Conservation (phyloP, 202 grass and related monocot species). For the Saccharum hybrid region DNA sequence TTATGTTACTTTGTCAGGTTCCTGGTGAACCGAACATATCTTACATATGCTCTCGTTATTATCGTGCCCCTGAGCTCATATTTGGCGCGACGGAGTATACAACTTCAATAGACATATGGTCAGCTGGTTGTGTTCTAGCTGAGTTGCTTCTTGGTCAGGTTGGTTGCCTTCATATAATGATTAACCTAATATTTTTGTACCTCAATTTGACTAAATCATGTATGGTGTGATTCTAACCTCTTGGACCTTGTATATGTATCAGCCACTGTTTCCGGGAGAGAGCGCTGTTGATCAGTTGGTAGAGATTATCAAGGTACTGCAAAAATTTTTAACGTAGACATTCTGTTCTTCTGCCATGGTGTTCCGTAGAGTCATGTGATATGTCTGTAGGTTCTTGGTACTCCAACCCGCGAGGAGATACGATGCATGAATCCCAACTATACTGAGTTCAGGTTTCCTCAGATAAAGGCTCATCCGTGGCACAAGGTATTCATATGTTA, state of each 20-base stretch:
- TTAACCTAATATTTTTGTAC: neutral
- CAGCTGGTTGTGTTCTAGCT: slow-evolving; percentile 89
- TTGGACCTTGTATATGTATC: slow-evolving; percentile 36
- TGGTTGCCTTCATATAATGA: slow-evolving; percentile 33
- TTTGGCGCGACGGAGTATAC: slow-evolving; percentile 94
- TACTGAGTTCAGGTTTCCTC: slow-evolving; percentile 88
- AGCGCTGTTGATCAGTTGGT: slow-evolving; percentile 89
- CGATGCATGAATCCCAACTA: slow-evolving; percentile 95
- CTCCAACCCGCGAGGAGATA: slow-evolving; percentile 92
- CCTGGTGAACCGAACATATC: slow-evolving; percentile 93
- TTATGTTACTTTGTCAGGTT: slow-evolving; percentile 46
- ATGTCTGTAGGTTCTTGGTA: slow-evolving; percentile 76
- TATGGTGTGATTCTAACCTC: slow-evolving; percentile 36
- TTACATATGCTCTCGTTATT: slow-evolving; percentile 96
- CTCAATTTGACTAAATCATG: neutral
- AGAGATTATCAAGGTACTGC: slow-evolving; percentile 88
- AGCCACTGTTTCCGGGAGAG: slow-evolving; percentile 95
- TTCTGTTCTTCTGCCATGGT: slow-evolving; percentile 5
- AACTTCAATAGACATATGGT: slow-evolving; percentile 94
- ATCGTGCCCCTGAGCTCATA: slow-evolving; percentile 92
- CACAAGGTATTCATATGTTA: slow-evolving; percentile 67
- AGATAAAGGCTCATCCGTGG: slow-evolving; percentile 94
- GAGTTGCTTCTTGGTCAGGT: slow-evolving; percentile 97
- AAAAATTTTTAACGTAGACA: neutral
- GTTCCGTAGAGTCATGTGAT: slow-evolving; percentile 40